phyloP scores from a whole-genome alignment of 371 early-diverging fungal genomes.

The Syncephalis plumigaleata region DNA sequence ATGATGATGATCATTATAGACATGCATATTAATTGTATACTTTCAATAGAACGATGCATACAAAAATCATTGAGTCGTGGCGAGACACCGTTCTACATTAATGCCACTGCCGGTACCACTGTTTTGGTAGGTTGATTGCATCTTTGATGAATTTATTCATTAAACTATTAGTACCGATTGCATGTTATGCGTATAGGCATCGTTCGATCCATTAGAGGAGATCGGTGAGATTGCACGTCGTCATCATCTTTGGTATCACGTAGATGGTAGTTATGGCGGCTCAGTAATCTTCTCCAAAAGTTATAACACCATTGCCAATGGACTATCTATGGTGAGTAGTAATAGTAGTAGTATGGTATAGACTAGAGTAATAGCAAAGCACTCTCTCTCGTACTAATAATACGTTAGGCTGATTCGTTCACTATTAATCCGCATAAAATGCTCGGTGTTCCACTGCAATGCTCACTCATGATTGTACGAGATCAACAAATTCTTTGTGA shows the following conservation, averaged over 20 bases:
- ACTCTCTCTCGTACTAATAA: too few relatives aligned
- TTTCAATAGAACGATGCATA: slow-evolving; percentile 30
- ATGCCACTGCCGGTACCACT: slow-evolving; percentile 80
- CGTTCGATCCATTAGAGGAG: slow-evolving; percentile 55
- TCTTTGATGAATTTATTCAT: background rate
- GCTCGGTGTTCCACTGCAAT: slow-evolving; percentile 67
- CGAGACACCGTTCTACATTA: slow-evolving; percentile 59
- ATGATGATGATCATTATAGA: too few relatives aligned
- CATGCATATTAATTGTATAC: too few relatives aligned
- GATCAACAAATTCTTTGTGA: slow-evolving; percentile 26
- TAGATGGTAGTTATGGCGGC: slow-evolving; percentile 79
- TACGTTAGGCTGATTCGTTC: slow-evolving; percentile 41
- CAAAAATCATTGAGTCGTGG: slow-evolving; percentile 17
- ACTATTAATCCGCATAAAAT: slow-evolving; percentile 79
- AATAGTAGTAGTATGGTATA: background rate
- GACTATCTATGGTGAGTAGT: slow-evolving; percentile 6
- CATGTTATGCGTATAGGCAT: slow-evolving; percentile 16
- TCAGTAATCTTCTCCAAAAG: slow-evolving; percentile 34
- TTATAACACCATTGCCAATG: slow-evolving; percentile 22
- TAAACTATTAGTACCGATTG: too few relatives aligned
- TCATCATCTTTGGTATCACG: slow-evolving; percentile 63
- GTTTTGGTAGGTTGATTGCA: slow-evolving; percentile 23
- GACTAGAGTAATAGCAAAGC: too few relatives aligned
- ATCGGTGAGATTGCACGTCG: slow-evolving; percentile 37
- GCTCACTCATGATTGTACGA: slow-evolving; percentile 53